Conservation (phyloP, 2,329 filamentous ascomycete species). For the Penicillium sp. region DNA sequence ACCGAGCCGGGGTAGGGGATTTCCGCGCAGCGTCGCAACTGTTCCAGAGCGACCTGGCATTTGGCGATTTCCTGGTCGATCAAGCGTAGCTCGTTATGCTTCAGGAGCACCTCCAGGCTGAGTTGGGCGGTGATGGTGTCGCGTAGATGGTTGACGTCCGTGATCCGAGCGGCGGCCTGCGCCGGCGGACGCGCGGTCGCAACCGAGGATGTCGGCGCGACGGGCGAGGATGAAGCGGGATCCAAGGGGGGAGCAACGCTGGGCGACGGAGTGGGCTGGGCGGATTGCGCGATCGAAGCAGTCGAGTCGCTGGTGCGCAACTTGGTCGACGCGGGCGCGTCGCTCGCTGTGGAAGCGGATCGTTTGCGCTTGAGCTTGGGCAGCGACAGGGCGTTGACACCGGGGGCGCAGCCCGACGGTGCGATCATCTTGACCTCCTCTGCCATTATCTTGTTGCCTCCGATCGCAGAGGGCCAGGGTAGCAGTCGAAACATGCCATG, state of each 20-base stretch:
- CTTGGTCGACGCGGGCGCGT: constrained; percentile 32
- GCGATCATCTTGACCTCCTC: constrained; percentile 46
- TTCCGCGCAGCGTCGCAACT: constrained; percentile 85
- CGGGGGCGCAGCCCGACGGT: constrained; percentile 33
- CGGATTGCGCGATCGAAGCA: not conserved
- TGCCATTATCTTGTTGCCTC: constrained; percentile 46
- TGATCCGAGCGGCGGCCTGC: constrained; percentile 20
- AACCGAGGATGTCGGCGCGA: constrained; percentile 11
- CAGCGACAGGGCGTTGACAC: constrained; percentile 28
- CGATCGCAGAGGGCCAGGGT: constrained; percentile 46
- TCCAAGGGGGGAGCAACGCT: constrained; percentile 11
- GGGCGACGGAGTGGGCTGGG: constrained; percentile 6
- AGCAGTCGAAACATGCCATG: constrained; percentile 52
- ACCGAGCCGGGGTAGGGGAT: constrained; percentile 80
- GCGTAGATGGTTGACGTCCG: constrained; percentile 53
- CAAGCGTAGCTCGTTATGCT: constrained; percentile 88
- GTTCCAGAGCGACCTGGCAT: constrained; percentile 89
- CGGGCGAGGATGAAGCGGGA: constrained; percentile 11
- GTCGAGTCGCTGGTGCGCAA: constrained; percentile 28
- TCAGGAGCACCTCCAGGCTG: constrained; percentile 84
- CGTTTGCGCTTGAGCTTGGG: constrained; percentile 58
- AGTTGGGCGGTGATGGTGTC: constrained; percentile 82
- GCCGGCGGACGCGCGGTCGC: constrained; percentile 17
- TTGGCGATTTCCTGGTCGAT: constrained; percentile 97
- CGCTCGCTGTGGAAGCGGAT: constrained; percentile 48